Base-by-base conservation (phyloP, 1,284 basidiomycete species). In the Leccinum holopus region DNA sequence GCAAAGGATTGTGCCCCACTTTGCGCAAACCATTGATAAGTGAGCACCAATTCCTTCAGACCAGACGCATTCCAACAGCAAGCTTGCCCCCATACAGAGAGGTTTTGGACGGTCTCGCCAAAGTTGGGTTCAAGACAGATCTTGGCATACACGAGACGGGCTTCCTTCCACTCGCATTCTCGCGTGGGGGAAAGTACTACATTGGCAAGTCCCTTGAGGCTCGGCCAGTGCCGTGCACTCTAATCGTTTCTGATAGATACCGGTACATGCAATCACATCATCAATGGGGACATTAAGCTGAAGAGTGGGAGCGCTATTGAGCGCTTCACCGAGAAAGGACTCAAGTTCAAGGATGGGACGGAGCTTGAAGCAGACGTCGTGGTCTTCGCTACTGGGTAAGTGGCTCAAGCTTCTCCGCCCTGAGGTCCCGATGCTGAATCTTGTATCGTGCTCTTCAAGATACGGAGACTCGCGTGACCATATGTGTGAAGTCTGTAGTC, bases 301-400 rank as follows among this genome's bases (percentile, higher is more conserved):
- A 80, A 79, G 70, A 75, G 67, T 54, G 81, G 79, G 9, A 69
- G 69, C 35, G 67, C 76, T n/a, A 78, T 81, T 53, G 68, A 74
- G 28, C 55, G 66, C 0, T 78, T 76, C 64, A 77, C 74, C 0
- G 67, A 77, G 63, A 71, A 64, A 8, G 76, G 75, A 8, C 70
- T 83, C 58, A 68, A 67, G 52, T 78, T 84, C 59, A 75, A 67
- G 33, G 81, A 83, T 61, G 81, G 81, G 10, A 76, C 75, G 0
- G 74, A 76, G 51, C 70, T 80, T 11, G 67, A 78, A 25, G 82
- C 78, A 37, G 82, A 84, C 65, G 62, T 82, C n/a, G 75, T 84
- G 21, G 66, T 84, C 37, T 81, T 82, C 53, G 79, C 81, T 0
- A 81, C 81, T 0, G 79, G 79, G 63, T 82, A 61, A 49, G 61